Evolutionary conservation across 306 rosid species (phyloP), one percentile per base, ranked within the genome.

Genomic region (Vigna trinervia): DNA sequence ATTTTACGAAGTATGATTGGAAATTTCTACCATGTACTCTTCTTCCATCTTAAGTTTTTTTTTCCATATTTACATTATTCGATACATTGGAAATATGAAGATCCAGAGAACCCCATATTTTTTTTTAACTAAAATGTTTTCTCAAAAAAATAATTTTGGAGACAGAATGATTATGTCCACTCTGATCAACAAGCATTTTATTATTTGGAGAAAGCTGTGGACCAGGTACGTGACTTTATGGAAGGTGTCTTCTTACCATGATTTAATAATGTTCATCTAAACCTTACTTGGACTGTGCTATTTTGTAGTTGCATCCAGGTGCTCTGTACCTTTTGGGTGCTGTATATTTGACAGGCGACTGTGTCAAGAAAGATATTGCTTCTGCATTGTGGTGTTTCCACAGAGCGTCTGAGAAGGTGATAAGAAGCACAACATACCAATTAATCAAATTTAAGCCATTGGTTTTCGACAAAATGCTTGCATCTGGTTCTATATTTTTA

Each of bases 161-260:
- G 58, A 72, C 77, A 95, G 97, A 95, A 92, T 79, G 89, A 93
- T 3, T 67, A 92, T 78, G 96, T 92, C 81, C 91, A 89, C 26
- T 83, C 96, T 12, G 97, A 90, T 84, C 96, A 95, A 81, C 92
- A 89, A 87, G 98, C 98, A 61, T 92, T 95, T 60, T 87, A 92
- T 88, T 90, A 89, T 87, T 67, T 95, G 92, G 97, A 90, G 91
- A 92, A 89, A 84, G 97, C 93, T 52, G 97, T 90, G 69, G 98
- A 95, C 38, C 97, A 90, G 96, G 99, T 95, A 85, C 34, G 32
- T 76, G 53, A 79, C 63, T n/a, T 14, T 64, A 64, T 79, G 57
- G 74, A 48, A 71, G 82, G 56, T 74, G 13, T 75, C 28, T 78
- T 48, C 34, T 56, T 61, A 73, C 41, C 62, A 57, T 38, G 77